Conservation (phyloP, 1,284 basidiomycete species). For the Naganishia liquefaciens region DNA sequence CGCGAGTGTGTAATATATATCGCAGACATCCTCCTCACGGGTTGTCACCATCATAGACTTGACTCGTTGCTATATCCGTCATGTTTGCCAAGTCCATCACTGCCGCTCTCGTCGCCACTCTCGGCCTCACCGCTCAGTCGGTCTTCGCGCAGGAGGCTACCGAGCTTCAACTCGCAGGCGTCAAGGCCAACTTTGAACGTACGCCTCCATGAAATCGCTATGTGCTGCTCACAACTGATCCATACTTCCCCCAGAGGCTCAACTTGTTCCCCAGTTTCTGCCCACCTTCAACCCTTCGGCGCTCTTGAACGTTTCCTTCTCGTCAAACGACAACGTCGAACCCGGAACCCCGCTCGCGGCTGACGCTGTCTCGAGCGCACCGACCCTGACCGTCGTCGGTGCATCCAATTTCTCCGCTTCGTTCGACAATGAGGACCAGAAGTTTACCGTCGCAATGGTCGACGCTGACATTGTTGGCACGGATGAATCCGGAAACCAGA, state of each 20-base stretch:
- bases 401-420: slow-evolving; percentile 35
- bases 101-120: slow-evolving; percentile 19
- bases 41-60: neutral
- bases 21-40: neutral
- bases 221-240: neutral
- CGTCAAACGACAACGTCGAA: slow-evolving; percentile 53
- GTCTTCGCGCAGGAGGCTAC: slow-evolving; percentile 25
- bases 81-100: slow-evolving; percentile 32
- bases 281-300: slow-evolving; percentile 62
- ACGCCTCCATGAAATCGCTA: slow-evolving; percentile 27
- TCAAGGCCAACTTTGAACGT: slow-evolving; percentile 49
- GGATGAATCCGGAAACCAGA: slow-evolving; percentile 53
- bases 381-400: slow-evolving; percentile 33
- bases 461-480: slow-evolving; percentile 66
- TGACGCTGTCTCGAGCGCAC: slow-evolving; percentile 47
- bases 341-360: slow-evolving; percentile 64
- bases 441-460: slow-evolving; percentile 65
- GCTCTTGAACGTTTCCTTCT: slow-evolving; percentile 60
- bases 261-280: slow-evolving; percentile 63
- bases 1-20: neutral
- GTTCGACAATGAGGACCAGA: neutral
- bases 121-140: slow-evolving; percentile 13
- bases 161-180: slow-evolving; percentile 38
- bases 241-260: slow-evolving; percentile 47
- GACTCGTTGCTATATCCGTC: slow-evolving; percentile 1